A percentile compares a stretch with the other conserved stretches of the same genome.
Evolutionary conservation across 257 asterid species (phyloP).

Genomic region (Solanum piurae): DNA sequence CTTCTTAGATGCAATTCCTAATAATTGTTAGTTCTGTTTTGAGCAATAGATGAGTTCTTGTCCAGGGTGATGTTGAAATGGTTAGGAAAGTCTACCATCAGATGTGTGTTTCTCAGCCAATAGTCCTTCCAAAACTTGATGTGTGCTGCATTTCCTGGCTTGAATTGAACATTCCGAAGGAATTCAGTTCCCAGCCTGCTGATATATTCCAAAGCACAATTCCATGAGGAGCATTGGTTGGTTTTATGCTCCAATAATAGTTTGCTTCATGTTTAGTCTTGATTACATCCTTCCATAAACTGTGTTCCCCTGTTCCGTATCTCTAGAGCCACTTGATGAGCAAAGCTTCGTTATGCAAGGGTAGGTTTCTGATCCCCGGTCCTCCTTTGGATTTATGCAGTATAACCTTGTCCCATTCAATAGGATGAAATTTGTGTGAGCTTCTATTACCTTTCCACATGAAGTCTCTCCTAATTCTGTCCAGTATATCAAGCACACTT

Average conservation of each 20-base stretch:
- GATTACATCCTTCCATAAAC: not conserved
- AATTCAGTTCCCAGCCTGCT: not conserved
- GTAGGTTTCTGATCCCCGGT: not conserved
- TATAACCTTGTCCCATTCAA: not conserved
- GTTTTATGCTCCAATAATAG: too few species aligned
- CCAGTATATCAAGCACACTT: not conserved
- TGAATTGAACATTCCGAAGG: not conserved
- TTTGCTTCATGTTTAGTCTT: not conserved
- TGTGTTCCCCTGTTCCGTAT: not conserved
- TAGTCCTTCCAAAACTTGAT: not conserved
- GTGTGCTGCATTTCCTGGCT: not conserved
- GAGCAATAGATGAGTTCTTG: not conserved
- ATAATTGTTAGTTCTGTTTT: not conserved
- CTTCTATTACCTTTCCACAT: not conserved
- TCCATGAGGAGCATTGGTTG: too few species aligned
- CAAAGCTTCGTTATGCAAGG: not conserved
- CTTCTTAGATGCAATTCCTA: not conserved
- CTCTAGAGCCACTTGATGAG: not conserved
- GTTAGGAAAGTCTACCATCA: not conserved
- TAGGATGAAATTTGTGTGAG: not conserved
- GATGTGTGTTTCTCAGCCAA: not conserved
- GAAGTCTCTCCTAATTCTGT: not conserved
- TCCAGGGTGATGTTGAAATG: not conserved
- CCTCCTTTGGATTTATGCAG: not conserved
- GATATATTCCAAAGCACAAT: too few species aligned